These are phyloP conservation scores for Paraurostyla sp. DNA, from an alignment of 73 alveolate genomes.

Conservation along the genomic window DNA sequence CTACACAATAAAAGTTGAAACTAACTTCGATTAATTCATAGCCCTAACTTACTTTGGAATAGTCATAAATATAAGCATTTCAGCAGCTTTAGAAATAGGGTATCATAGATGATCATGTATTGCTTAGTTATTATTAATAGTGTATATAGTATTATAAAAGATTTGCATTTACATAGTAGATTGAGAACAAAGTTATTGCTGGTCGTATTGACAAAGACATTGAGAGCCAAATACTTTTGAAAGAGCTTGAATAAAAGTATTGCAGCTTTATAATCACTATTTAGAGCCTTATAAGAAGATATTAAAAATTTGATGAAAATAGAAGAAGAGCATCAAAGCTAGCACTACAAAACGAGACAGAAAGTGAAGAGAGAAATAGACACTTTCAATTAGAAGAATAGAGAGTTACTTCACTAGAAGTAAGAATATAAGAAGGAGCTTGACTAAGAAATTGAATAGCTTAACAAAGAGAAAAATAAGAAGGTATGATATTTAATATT, in stretches of 20 bases:
- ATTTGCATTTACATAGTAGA: conserved; percentile 13
- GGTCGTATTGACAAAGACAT: conserved; percentile 22
- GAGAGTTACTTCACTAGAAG: not conserved
- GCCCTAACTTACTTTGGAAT: not conserved
- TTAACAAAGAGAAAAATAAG: not conserved
- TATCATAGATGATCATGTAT: conserved; percentile 47
- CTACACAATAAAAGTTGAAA: too few species aligned
- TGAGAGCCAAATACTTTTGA: not conserved
- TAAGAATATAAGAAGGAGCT: not conserved
- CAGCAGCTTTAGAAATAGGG: not conserved
- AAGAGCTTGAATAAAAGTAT: conserved; percentile 28
- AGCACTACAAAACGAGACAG: conserved; percentile 24
- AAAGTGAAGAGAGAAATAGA: conserved; percentile 28
- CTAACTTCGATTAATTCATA: too few species aligned
- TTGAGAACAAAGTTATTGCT: conserved; percentile 20
- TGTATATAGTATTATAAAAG: conserved; percentile 52
- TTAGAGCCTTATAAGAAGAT: conserved; percentile 25
- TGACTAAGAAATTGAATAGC: not conserved
- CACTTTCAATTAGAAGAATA: not conserved
- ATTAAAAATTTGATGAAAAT: not conserved
- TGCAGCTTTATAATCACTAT: not conserved
- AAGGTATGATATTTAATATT: not conserved
- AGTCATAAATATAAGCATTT: conserved; percentile 16
- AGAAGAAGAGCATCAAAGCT: conserved; percentile 40
- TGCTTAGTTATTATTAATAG: too few species aligned